Base-by-base conservation (phyloP, 495 filamentous ascomycete species). In the Letharia columbiana region DNA sequence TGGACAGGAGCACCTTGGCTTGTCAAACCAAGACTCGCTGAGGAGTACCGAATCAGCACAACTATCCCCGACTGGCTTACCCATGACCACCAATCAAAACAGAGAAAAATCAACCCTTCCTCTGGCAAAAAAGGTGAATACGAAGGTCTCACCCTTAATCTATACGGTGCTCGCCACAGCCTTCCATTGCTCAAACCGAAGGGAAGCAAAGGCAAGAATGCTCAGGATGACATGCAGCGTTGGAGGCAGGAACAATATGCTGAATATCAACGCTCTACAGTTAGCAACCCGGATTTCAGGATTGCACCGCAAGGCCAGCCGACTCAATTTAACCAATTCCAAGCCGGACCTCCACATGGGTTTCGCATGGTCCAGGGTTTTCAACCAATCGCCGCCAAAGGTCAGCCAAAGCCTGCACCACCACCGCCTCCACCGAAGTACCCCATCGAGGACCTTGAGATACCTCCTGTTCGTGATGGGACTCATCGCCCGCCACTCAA, bases 1-100 rank as follows among this genome's bases (percentile, higher is more conserved):
- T 98, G 93, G 93, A 90, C 84, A 54, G 92, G 93, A 7, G 94
- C 94, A 0, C 95, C 95, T 13, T 99, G 94, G 94, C 74, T 96
- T 45, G 92, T 98, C 31, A 98, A 96, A 76, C 82, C 88, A 28
- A 84, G 89, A 60, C 85, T 96, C 58, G 95, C 95, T 1, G 85
- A 86, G 41, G 81, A 87, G 68, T 96, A 92, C 70, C 89, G 89
- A 66, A 95, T 99, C 69, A 84, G 87, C 61, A 92, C 85, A 12
- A 86, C 89, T 64, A 84, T 99, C 44, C 95, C 94, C 6, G 84
- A 87, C 28, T 88, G 94, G 70, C 78, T 97, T 8, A 88, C 87
- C 60, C 88, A 92, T 73, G 88, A 91, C 60, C 86, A 80, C 66
- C 92, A 90, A 75, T 81, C 89, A 11, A 86, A 86, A 39, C 89